Evolutionary conservation across 805 yeast species (phyloP).

Genomic region (Yamadazyma tumulicola): DNA sequence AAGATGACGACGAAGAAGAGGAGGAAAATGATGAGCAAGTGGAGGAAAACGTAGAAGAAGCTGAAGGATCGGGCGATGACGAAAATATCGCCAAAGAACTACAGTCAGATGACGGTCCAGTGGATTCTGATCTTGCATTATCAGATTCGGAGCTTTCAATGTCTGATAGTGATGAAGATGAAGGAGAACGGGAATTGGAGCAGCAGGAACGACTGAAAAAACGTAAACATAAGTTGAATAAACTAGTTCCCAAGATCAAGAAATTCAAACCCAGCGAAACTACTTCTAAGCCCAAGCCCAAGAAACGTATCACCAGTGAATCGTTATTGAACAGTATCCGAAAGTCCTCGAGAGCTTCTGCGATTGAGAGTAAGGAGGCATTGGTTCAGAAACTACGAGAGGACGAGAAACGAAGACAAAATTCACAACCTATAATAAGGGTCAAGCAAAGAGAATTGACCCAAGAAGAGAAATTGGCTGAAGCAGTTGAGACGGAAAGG

Average conservation of each 20-base stretch:
- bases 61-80: constrained; percentile 13
- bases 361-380: constrained; percentile 73
- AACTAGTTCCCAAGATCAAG: constrained; percentile 30
- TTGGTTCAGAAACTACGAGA: constrained; percentile 67
- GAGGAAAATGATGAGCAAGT: constrained; percentile 17
- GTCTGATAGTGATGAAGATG: constrained; percentile 59
- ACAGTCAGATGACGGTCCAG: constrained; percentile 14
- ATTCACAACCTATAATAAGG: constrained; percentile 39
- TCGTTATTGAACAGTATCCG: constrained; percentile 51
- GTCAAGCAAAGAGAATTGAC: constrained; percentile 52
- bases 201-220: constrained; percentile 38
- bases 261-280: constrained; percentile 22
- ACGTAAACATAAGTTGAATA: constrained; percentile 21
- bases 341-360: constrained; percentile 73
- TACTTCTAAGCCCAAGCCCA: constrained; percentile 25
- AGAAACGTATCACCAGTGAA: constrained; percentile 38
- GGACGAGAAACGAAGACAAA: constrained; percentile 59
- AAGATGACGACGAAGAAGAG: constrained; percentile 16
- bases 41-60: constrained; percentile 24
- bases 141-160: constrained; percentile 52
- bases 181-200: constrained; percentile 63
- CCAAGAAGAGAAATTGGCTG: constrained; percentile 69
- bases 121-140: constrained; percentile 47
- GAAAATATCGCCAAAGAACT: constrained; percentile 16
- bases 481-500: constrained; percentile 83